Conservation (phyloP, 2,329 filamentous ascomycete species). For the Celoporthe dispersa region DNA sequence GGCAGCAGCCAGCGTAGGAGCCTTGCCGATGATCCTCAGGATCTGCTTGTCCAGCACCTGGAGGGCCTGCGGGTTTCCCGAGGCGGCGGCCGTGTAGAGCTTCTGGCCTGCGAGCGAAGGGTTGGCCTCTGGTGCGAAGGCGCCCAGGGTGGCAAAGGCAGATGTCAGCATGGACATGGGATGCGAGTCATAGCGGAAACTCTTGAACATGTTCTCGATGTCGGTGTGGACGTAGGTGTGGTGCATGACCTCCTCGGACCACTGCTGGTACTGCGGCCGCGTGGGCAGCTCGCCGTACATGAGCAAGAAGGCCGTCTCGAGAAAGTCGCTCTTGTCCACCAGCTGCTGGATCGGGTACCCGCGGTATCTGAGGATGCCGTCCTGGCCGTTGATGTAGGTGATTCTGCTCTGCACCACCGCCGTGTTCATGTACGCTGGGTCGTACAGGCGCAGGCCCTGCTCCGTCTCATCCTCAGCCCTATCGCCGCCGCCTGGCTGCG, state of each 20-base stretch:
- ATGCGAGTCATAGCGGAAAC: conserved; percentile 56
- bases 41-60: conserved; percentile 56
- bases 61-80: conserved; percentile 46
- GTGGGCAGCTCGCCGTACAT: conserved; percentile 57
- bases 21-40: conserved; percentile 56
- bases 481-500: conserved; percentile 34
- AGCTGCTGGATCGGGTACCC: conserved; percentile 58
- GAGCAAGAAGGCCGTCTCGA: conserved; percentile 55
- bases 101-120: conserved; percentile 54
- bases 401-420: conserved; percentile 54
- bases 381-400: conserved; percentile 57
- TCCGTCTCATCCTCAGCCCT: conserved; percentile 51
- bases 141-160: conserved; percentile 53
- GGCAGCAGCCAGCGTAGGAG: conserved; percentile 54
- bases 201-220: conserved; percentile 55
- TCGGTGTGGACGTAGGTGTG: conserved; percentile 55
- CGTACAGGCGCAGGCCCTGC: conserved; percentile 54
- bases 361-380: conserved; percentile 56
- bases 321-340: conserved; percentile 52
- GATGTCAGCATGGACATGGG: conserved; percentile 58
- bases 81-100: conserved; percentile 52
- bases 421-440: conserved; percentile 59
- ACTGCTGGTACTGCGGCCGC: conserved; percentile 43
- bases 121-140: conserved; percentile 55
- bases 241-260: conserved; percentile 55